Percentiles rank a stretch among this genome's conserved stretches.
phyloP scores from a whole-genome alignment of 2,329 filamentous ascomycete genomes.

The Fusarium vanettenii region DNA sequence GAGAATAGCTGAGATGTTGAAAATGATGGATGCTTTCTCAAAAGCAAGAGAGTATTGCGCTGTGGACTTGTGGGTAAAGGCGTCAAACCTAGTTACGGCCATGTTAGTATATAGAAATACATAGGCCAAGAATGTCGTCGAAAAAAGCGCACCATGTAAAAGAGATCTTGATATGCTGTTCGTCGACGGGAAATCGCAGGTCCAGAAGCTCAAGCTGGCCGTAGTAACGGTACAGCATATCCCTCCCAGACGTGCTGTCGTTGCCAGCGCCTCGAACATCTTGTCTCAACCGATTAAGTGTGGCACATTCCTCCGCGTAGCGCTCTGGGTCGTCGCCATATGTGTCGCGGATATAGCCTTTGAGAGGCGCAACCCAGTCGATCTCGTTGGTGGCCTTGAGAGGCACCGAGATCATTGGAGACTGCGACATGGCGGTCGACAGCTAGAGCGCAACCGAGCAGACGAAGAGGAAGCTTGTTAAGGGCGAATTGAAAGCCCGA shows the following conservation, averaged over 20 bases:
- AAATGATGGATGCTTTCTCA: constrained; percentile 98
- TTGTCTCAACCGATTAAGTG: constrained; percentile 93
- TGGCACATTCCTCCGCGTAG: constrained; percentile 94
- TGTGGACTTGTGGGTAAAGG: constrained; percentile 99
- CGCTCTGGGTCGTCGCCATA: constrained; percentile 97
- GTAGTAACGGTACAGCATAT: constrained; percentile 96
- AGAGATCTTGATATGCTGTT: constrained; percentile 98
- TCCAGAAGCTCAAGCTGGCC: constrained; percentile 96
- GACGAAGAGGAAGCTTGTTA: constrained; percentile 15
- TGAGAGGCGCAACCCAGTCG: constrained; percentile 94
- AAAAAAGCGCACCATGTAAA: constrained; percentile 87
- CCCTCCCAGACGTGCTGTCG: constrained; percentile 92
- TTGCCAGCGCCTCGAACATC: constrained; percentile 98
- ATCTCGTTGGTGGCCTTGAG: constrained; percentile 97
- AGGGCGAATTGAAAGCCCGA: constrained; percentile 23
- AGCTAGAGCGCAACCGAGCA: constrained; percentile 5
- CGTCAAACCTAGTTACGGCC: constrained; percentile 82
- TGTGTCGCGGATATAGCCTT: constrained; percentile 90
- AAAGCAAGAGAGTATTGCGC: constrained; percentile 96
- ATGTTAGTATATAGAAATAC: constrained; percentile 7
- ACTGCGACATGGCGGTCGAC: constrained; percentile 74
- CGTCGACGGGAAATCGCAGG: constrained; percentile 94
- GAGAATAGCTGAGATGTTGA: constrained; percentile 97
- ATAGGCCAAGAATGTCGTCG: not conserved
- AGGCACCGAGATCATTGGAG: constrained; percentile 95